Percentiles rank a stretch among this genome's conserved stretches.
Evolutionary conservation across 768 basidiomycete genomes (phyloP).

Genomic region (Astraeus odoratus): DNA sequence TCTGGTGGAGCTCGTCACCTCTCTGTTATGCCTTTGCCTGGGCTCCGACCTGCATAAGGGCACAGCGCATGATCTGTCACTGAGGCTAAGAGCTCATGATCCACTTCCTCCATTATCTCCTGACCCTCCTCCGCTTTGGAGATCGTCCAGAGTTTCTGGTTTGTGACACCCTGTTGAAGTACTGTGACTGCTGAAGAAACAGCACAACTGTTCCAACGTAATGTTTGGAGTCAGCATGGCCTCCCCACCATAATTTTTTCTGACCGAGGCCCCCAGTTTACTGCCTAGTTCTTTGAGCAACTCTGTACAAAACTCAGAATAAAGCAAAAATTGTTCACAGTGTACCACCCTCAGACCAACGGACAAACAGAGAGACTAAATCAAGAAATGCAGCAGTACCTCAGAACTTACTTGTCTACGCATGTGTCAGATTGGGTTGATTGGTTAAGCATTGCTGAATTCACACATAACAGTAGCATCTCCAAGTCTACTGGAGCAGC

Average conservation of each 20-base stretch:
- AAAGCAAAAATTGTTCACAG: constrained; percentile 18
- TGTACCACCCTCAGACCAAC: constrained; percentile 30
- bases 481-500: not conserved
- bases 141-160: too few species aligned
- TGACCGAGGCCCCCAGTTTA: not conserved
- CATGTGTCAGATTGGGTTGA: not conserved
- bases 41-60: too few species aligned
- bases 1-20: too few species aligned
- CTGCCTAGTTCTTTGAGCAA: not conserved
- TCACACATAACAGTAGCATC: not conserved
- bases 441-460: not conserved
- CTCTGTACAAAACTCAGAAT: not conserved
- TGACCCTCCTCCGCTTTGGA: too few species aligned
- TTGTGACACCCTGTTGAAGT: too few species aligned
- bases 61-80: too few species aligned
- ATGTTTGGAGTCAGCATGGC: not conserved
- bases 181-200: constrained; percentile 1
- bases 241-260: not conserved
- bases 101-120: too few species aligned
- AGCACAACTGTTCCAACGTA: constrained; percentile 9
- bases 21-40: too few species aligned
- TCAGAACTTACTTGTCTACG: constrained; percentile 3
- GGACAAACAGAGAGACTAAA: constrained; percentile 18
- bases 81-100: too few species aligned
- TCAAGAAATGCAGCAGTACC: constrained; percentile 10